Percentiles rank a stretch among this genome's conserved stretches.
Conservation (phyloP, 2,329 filamentous ascomycete species). For the Nothophaeocryptopus gaeumannii region DNA sequence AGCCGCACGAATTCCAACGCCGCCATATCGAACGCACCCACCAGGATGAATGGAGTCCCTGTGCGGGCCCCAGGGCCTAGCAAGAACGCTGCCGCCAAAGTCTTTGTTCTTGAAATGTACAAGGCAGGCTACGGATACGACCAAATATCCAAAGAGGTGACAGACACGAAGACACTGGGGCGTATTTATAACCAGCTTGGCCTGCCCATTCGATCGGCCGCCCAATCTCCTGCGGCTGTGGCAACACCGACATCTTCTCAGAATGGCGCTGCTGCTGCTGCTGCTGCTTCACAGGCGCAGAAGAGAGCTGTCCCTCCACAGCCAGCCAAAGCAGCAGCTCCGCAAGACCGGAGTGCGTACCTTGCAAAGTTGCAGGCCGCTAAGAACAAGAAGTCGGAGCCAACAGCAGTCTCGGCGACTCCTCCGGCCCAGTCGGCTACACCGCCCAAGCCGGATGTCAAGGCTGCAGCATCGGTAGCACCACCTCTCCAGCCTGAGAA, state of each 20-base stretch:
- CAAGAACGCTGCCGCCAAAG: slow-evolving; percentile 21
- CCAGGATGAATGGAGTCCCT: not conserved
- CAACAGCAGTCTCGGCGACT: slow-evolving; percentile 6
- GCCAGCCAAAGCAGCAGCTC: slow-evolving; percentile 14
- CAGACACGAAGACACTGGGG: slow-evolving; percentile 62
- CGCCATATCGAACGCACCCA: slow-evolving; percentile 6
- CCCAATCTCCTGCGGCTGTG: not conserved
- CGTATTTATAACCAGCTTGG: slow-evolving; percentile 67
- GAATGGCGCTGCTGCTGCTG: not conserved
- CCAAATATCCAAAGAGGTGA: slow-evolving; percentile 69
- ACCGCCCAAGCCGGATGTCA: not conserved
- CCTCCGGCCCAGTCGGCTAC: slow-evolving; percentile 1
- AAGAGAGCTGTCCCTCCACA: slow-evolving; percentile 8
- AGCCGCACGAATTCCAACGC: not conserved
- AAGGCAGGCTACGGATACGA: slow-evolving; percentile 68
- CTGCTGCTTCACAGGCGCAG: too few relatives aligned
- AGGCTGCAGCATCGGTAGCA: not conserved
- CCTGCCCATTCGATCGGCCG: slow-evolving; percentile 19
- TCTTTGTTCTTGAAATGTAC: slow-evolving; percentile 37
- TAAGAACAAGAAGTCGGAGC: slow-evolving; percentile 58
- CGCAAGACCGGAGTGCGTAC: slow-evolving; percentile 67
- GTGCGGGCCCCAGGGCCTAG: not conserved
- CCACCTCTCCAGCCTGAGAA: not conserved
- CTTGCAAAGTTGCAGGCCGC: slow-evolving; percentile 74
- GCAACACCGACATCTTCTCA: not conserved